A percentile compares a stretch with the other conserved stretches of the same genome.
Evolutionary conservation across 768 basidiomycete species (phyloP).

Genomic region (Astraeus odoratus): DNA sequence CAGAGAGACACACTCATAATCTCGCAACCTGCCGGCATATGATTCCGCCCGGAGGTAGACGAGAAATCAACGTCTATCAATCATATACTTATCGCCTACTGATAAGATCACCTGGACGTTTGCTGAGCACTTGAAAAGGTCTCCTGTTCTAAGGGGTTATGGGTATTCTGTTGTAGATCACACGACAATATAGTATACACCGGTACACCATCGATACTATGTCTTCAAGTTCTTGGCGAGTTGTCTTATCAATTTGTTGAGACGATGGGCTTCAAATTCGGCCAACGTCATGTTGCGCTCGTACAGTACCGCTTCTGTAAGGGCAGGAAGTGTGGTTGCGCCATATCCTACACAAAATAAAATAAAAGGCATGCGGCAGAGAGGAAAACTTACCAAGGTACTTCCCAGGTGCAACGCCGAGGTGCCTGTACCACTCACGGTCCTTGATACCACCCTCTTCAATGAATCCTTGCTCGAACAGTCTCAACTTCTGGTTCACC

Average conservation of each 20-base stretch:
- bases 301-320: slow-evolving; percentile 69
- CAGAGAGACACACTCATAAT: too few species aligned
- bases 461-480: slow-evolving; percentile 79
- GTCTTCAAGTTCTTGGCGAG: slow-evolving; percentile 34
- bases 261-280: slow-evolving; percentile 50
- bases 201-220: slow-evolving; percentile 1
- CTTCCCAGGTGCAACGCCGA: slow-evolving; percentile 83
- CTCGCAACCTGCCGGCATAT: too few species aligned
- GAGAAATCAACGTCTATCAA: too few species aligned
- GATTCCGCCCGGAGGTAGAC: too few species aligned
- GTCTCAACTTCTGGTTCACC: slow-evolving; percentile 59
- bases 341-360: slow-evolving; percentile 53
- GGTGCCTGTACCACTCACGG: slow-evolving; percentile 81
- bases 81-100: too few species aligned
- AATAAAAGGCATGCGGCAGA: not conserved
- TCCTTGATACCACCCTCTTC: slow-evolving; percentile 69
- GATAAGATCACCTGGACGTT: too few species aligned
- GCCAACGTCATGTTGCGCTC: slow-evolving; percentile 61
- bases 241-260: slow-evolving; percentile 46
- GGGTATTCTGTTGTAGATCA: not conserved
- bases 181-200: not conserved
- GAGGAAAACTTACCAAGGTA: slow-evolving; percentile 53
- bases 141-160: too few species aligned
- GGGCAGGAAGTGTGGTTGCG: slow-evolving; percentile 75
- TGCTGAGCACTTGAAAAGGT: too few species aligned